Percentiles rank a stretch among this genome's conserved stretches.
Evolutionary conservation across 305 asterid genomes (phyloP).

Genomic region (Fraxinus floribunda): DNA sequence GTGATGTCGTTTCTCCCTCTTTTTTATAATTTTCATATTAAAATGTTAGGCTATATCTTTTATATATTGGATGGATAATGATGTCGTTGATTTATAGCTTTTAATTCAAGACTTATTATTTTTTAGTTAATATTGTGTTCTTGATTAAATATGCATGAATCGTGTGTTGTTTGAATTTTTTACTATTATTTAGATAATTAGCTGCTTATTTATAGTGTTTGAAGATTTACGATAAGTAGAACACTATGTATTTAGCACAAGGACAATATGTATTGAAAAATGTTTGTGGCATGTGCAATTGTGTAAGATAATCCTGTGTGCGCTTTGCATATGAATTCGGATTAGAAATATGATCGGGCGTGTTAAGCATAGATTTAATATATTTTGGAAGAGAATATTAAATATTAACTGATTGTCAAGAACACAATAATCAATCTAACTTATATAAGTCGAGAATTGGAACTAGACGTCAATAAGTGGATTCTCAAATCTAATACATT

Average conservation of each 20-base stretch:
- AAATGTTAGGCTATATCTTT: background rate
- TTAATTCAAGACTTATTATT: background rate
- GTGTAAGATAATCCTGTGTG: background rate
- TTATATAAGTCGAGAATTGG: background rate
- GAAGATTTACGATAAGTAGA: background rate
- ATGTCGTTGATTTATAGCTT: background rate
- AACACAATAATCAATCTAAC: background rate
- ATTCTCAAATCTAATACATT: background rate
- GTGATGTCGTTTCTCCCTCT: background rate
- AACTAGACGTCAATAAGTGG: background rate
- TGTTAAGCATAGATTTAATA: background rate
- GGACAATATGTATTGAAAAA: too few relatives aligned
- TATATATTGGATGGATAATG: background rate
- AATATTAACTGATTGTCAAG: background rate
- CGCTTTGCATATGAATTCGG: background rate
- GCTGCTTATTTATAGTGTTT: too few relatives aligned
- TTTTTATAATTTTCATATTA: background rate
- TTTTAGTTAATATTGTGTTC: background rate
- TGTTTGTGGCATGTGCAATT: too few relatives aligned
- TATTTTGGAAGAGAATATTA: background rate
- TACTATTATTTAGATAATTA: background rate
- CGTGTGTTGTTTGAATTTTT: background rate
- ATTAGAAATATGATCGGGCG: background rate
- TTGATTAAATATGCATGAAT: background rate
- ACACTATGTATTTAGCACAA: background rate